Percentiles rank a stretch among this genome's conserved stretches.
Evolutionary conservation across 2,329 filamentous ascomycete species (phyloP).

Genomic region (Chaetomium strumarium): DNA sequence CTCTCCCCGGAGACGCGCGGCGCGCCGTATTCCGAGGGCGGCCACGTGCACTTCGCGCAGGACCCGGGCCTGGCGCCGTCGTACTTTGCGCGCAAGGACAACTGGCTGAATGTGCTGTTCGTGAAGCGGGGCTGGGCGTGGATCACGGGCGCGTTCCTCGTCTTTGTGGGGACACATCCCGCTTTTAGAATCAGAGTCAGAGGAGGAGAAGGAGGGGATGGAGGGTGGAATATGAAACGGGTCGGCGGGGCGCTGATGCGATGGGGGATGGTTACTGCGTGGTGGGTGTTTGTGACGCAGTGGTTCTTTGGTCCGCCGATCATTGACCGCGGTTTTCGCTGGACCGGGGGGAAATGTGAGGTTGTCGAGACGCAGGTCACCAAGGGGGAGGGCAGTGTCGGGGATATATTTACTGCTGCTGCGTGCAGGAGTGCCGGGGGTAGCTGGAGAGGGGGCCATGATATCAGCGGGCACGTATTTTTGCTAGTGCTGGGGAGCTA

Average conservation of each 20-base stretch:
- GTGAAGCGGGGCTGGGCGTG: constrained; percentile 95
- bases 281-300: constrained; percentile 86
- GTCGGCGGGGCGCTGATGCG: constrained; percentile 48
- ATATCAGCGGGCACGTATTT: constrained; percentile 94
- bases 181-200: too few species aligned
- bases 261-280: constrained; percentile 65
- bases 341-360: constrained; percentile 81
- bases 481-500: constrained; percentile 78
- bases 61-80: constrained; percentile 50
- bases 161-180: constrained; percentile 66
- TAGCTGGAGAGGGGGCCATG: constrained; percentile 85
- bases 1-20: constrained; percentile 67
- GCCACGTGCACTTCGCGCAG: constrained; percentile 41
- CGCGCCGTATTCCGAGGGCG: constrained; percentile 45
- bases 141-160: constrained; percentile 68
- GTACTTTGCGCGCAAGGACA: constrained; percentile 93
- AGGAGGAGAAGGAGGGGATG: too few species aligned
- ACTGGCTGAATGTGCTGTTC: constrained; percentile 87
- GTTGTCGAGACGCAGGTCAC: constrained; percentile 35
- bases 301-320: constrained; percentile 93
- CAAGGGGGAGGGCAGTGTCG: constrained; percentile 30
- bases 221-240: constrained; percentile 32
- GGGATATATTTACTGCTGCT: constrained; percentile 60
- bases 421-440: constrained; percentile 82
- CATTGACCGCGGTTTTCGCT: constrained; percentile 83